phyloP scores from a whole-genome alignment of 495 filamentous ascomycete species.

The Astrocystis sublimbata region DNA sequence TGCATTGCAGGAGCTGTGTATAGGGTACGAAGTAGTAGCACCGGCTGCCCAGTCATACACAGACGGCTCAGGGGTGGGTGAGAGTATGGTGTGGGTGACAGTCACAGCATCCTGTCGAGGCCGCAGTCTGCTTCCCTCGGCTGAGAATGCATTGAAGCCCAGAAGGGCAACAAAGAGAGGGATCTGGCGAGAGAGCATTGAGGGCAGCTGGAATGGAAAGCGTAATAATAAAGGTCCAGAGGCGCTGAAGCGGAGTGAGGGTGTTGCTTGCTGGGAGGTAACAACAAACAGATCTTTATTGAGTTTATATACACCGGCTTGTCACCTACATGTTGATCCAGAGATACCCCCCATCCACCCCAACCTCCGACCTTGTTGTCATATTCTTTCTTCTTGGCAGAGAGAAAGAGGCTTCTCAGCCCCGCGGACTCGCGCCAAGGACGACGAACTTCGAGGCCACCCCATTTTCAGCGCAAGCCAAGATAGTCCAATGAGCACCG shows the following conservation, averaged over 20 bases:
- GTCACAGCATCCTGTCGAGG: constrained; percentile 14
- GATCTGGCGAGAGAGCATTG: neutral
- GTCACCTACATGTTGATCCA: neutral
- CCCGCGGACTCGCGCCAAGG: neutral
- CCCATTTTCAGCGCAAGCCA: neutral
- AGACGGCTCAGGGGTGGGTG: constrained; percentile 7
- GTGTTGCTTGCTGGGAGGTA: neutral
- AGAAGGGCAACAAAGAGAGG: neutral
- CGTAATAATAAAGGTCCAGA: neutral
- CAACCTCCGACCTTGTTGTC: neutral
- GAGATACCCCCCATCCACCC: too few species aligned
- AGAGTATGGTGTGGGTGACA: constrained; percentile 16
- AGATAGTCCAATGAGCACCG: neutral
- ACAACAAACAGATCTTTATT: neutral
- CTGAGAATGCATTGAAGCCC: neutral
- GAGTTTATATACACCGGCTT: neutral
- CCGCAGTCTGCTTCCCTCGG: constrained; percentile 4
- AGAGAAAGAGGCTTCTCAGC: neutral
- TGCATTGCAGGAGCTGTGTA: constrained; percentile 58
- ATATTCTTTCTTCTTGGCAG: neutral
- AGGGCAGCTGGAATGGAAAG: neutral
- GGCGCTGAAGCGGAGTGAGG: neutral
- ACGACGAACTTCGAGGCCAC: neutral
- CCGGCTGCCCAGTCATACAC: constrained; percentile 22
- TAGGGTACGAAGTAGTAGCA: constrained; percentile 36